Evolutionary conservation across 176 grass and related monocot species (phyloP).

Genomic region (Triticum monococcum): DNA sequence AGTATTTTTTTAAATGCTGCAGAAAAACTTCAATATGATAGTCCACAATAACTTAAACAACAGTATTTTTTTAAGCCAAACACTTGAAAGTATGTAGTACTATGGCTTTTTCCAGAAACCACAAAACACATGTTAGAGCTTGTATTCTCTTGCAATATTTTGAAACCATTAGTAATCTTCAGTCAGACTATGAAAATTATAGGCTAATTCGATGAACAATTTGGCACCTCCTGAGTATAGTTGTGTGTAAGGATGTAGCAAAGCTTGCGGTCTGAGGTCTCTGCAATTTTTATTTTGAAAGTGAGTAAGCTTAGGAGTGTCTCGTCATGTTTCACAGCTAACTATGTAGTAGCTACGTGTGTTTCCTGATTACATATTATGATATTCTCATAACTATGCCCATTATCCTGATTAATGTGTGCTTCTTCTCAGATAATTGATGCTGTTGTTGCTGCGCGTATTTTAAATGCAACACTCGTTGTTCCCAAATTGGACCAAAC

Average conservation of each 20-base stretch:
- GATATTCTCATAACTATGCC: slow-evolving; percentile 5
- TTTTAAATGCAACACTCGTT: slow-evolving; percentile 91
- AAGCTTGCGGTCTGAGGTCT: slow-evolving; percentile 14
- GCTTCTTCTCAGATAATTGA: slow-evolving; percentile 86
- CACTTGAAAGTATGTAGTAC: no score
- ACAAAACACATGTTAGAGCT: neutral
- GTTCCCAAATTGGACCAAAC: slow-evolving; percentile 85
- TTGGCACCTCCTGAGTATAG: neutral
- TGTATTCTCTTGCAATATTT: neutral
- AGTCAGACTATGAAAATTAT: neutral
- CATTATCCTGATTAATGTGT: slow-evolving; percentile 10
- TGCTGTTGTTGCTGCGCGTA: slow-evolving; percentile 86
- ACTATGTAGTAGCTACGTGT: neutral
- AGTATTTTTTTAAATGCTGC: no score
- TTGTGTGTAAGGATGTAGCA: neutral
- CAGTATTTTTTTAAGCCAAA: no score
- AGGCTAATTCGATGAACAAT: neutral
- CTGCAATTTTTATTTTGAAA: neutral
- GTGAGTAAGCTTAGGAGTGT: neutral
- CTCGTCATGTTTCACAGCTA: slow-evolving; percentile 7
- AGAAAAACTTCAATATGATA: no score
- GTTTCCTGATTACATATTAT: neutral
- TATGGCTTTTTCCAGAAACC: no score
- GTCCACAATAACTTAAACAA: no score
- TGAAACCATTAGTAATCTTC: neutral